phyloP scores from a whole-genome alignment of 2,329 filamentous ascomycete genomes.

The Fusarium dimerum region DNA sequence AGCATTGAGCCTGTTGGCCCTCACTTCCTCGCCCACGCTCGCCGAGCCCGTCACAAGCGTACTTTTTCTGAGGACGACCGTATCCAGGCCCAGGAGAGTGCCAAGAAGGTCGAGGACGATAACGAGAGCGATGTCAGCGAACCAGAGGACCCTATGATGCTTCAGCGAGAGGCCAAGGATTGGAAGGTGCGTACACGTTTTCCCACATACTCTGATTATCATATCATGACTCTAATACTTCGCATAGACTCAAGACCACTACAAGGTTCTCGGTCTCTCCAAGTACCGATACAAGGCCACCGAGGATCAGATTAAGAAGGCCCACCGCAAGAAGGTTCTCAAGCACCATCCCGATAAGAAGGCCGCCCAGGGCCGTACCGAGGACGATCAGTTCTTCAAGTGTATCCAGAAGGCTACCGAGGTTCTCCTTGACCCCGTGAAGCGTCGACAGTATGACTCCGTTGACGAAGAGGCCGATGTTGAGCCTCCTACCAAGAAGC shows the following conservation, averaged over 20 bases:
- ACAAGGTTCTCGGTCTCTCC: constrained; percentile 89
- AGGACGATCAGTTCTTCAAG: constrained; percentile 99
- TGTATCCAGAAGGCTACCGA: constrained; percentile 99
- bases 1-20: constrained; percentile 95
- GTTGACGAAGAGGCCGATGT: constrained; percentile 94
- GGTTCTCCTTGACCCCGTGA: constrained; percentile 86
- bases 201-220: not conserved
- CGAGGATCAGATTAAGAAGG: constrained; percentile 98
- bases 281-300: constrained; percentile 92
- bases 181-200: constrained; percentile 75
- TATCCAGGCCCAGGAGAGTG: constrained; percentile 91
- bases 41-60: constrained; percentile 91
- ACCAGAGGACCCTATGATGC: constrained; percentile 87
- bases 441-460: constrained; percentile 93
- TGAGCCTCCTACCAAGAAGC: constrained; percentile 90
- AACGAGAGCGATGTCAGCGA: constrained; percentile 92
- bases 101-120: constrained; percentile 92
- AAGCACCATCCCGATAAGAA: constrained; percentile 99
- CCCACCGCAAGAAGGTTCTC: constrained; percentile 99
- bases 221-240: not conserved
- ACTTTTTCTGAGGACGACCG: constrained; percentile 99
- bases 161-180: constrained; percentile 94
- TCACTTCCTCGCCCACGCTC: constrained; percentile 96
- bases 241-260: constrained; percentile 86
- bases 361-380: constrained; percentile 80